A percentile compares a stretch with the other conserved stretches of the same genome.
phyloP scores from a whole-genome alignment of 768 basidiomycete genomes.

The Mycena capillaripes region DNA sequence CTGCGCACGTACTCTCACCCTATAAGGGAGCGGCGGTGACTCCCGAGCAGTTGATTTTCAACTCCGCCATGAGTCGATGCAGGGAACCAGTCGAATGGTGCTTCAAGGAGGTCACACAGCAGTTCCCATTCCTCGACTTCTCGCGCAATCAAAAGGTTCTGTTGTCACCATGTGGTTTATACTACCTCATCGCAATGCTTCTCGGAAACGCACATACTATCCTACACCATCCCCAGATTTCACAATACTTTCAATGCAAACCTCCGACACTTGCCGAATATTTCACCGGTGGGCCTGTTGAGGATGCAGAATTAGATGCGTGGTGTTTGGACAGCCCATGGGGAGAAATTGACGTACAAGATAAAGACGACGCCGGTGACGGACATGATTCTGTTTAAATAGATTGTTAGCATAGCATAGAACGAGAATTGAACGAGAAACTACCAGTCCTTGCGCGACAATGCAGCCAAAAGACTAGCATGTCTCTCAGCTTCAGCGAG shows the following conservation, averaged over 20 bases:
- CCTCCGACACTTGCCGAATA: constrained; percentile 35
- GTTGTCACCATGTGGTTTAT: constrained; percentile 32
- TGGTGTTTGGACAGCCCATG: constrained; percentile 27
- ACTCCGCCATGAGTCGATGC: constrained; percentile 36
- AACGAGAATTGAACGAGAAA: neutral
- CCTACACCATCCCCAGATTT: constrained; percentile 1
- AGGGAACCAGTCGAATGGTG: constrained; percentile 35
- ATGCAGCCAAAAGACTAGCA: neutral
- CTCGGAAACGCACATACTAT: constrained; percentile 36
- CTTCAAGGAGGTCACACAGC: constrained; percentile 34
- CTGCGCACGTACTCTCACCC: constrained; percentile 31
- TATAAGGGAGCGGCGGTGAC: constrained; percentile 33
- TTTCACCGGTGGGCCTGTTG: constrained; percentile 28
- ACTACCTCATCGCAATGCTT: constrained; percentile 32
- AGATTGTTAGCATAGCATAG: neutral
- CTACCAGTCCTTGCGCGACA: neutral
- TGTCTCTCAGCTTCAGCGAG: constrained; percentile 16
- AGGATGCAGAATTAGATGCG: constrained; percentile 26
- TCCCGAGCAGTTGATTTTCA: constrained; percentile 20
- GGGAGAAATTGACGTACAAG: constrained; percentile 10
- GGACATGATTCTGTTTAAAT: neutral
- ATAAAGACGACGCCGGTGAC: neutral
- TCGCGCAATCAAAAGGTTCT: constrained; percentile 33
- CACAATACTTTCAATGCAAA: constrained; percentile 32
- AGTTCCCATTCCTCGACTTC: constrained; percentile 36